phyloP scores from a whole-genome alignment of 768 basidiomycete genomes.

The Pisolithus microcarpus region DNA sequence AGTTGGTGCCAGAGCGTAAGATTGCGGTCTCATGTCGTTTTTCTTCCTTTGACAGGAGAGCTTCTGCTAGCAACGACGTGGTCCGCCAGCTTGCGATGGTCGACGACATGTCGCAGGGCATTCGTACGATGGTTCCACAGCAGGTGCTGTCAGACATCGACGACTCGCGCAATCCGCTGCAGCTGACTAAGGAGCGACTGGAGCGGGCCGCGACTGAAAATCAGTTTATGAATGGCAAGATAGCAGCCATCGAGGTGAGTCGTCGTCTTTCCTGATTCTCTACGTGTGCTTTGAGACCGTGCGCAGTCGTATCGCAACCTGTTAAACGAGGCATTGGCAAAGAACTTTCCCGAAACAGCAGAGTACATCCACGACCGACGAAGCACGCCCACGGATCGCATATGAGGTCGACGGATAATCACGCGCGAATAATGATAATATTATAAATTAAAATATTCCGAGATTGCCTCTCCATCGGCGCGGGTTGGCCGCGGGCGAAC shows the following conservation, averaged over 20 bases:
- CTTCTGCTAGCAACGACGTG: slow-evolving; percentile 57
- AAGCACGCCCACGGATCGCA: background rate
- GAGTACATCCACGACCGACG: slow-evolving; percentile 11
- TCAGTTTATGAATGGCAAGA: slow-evolving; percentile 88
- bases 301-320: slow-evolving; percentile 62
- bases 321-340: slow-evolving; percentile 62
- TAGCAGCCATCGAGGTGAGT: slow-evolving; percentile 62
- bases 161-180: slow-evolving; percentile 73
- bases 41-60: background rate
- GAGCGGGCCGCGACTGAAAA: slow-evolving; percentile 85
- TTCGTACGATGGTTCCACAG: slow-evolving; percentile 61
- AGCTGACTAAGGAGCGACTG: slow-evolving; percentile 69
- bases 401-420: background rate
- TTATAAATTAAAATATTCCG: background rate
- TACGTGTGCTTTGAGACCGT: background rate
- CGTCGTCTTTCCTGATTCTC: background rate
- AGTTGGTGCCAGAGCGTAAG: slow-evolving; percentile 71
- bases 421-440: too few species aligned
- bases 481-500: background rate
- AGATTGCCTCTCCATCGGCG: background rate
- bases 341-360: slow-evolving; percentile 58
- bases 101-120: slow-evolving; percentile 59
- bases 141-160: slow-evolving; percentile 77
- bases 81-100: slow-evolving; percentile 57
- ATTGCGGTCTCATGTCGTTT: slow-evolving; percentile 1